Base-by-base conservation (phyloP, 2,329 filamentous ascomycete genomes). In the Tolypocladium inflatum region DNA sequence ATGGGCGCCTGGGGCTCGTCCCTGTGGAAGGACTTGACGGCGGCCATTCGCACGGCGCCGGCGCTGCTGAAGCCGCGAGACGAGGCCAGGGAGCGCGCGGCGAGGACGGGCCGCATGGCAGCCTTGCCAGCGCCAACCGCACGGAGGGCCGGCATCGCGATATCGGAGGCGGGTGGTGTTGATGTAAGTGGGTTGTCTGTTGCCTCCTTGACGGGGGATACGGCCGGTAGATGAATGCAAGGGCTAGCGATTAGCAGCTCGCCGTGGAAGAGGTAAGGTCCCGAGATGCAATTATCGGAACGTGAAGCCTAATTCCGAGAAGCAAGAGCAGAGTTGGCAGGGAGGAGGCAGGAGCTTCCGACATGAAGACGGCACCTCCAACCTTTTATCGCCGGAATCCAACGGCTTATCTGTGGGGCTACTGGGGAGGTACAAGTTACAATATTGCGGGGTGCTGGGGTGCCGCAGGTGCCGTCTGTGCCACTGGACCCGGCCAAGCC, bases 1-100 rank as follows among this genome's bases (percentile, higher is more conserved):
- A 75, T 67, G 35, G 82, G 82, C 33, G 69, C 76, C 35, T 75
- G 71, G 50, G 82, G 82, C 74, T 85, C 82, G 57, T 74, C 74
- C 43, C 71, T 65, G 61, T 76, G 71, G 63, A 80, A 78, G 26
- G 71, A 65, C 63, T 70, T 73, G 39, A 72, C 69, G 48, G 71
- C 68, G 60, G 69, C 67, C 60, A 68, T 63, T 54, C 65, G 60
- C 42, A 61, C 7, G 55, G 62, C 58, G 55, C 60, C 56, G 57
- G 60, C 43, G 19, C 57, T 61, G 55, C 51, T 55, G 38, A 61
- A 63, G 35, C 50, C 15, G 48, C 63, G 58, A 17, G 33, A n/a
- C 38, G 62, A n/a, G 23, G 43, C 52, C 10, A 43, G 52, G 23
- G 19, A 35, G 38, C 61, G 51, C 23, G 42, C 45, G 15, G 60